These are phyloP conservation scores for Suhomyces tanzawaensis DNA, from an alignment of 805 yeast genomes.

Conservation along the genomic window DNA sequence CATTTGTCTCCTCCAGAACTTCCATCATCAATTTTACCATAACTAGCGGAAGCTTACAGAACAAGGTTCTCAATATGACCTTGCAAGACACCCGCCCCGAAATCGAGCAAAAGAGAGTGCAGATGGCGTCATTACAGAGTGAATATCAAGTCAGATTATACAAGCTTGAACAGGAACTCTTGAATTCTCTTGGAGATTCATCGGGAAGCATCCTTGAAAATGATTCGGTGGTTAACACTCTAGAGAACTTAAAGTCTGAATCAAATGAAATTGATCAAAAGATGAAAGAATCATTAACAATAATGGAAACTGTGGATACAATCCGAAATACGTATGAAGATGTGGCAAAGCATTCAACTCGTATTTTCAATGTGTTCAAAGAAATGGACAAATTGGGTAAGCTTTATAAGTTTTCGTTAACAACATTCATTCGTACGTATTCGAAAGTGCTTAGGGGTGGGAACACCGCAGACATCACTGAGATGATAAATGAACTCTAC, in stretches of 20 bases:
- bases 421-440: conserved; percentile 22
- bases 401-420: conserved; percentile 60
- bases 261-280: conserved; percentile 52
- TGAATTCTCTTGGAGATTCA: conserved; percentile 55
- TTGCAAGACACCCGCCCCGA: conserved; percentile 62
- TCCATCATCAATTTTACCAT: conserved; percentile 67
- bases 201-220: conserved; percentile 68
- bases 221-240: conserved; percentile 52
- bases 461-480: conserved; percentile 17
- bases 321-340: conserved; percentile 48
- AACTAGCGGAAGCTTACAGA: conserved; percentile 65
- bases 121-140: conserved; percentile 53
- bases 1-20: conserved; percentile 62
- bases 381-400: conserved; percentile 33
- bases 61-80: conserved; percentile 57
- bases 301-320: conserved; percentile 54
- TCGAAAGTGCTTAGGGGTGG: conserved; percentile 12
- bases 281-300: conserved; percentile 50
- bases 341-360: conserved; percentile 55
- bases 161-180: conserved; percentile 55
- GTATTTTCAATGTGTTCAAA: conserved; percentile 48
- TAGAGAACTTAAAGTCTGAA: conserved; percentile 67
- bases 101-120: conserved; percentile 54
- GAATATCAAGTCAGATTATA: conserved; percentile 57
- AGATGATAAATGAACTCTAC: conserved; percentile 40